Evolutionary conservation across 164 flowering plant species (phyloP).

Genomic region (Magnolia officinalis): DNA sequence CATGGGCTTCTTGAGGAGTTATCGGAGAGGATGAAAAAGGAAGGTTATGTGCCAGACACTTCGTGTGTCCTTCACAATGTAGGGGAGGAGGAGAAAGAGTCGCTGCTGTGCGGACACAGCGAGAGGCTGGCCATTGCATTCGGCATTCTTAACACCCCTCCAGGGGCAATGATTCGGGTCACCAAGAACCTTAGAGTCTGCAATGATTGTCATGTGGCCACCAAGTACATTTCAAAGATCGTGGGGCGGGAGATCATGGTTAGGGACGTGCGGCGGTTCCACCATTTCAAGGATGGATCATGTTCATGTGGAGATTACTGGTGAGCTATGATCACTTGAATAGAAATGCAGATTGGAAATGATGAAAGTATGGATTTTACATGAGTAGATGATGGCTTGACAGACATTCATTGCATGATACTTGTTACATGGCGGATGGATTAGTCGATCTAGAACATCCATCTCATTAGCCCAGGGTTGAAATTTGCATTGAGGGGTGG

Average conservation of each 20-base stretch:
- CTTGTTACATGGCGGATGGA: too few species aligned
- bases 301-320: slow-evolving; percentile 90
- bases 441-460: too few species aligned
- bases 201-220: slow-evolving; percentile 74
- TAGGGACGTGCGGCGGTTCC: slow-evolving; percentile 76
- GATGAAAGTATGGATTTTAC: neutral
- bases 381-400: neutral
- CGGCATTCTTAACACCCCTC: slow-evolving; percentile 70
- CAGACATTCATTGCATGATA: neutral
- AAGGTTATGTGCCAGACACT: slow-evolving; percentile 80
- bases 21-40: slow-evolving; percentile 53
- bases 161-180: slow-evolving; percentile 68
- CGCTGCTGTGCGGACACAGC: slow-evolving; percentile 74
- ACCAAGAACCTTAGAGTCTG: slow-evolving; percentile 86
- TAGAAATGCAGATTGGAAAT: neutral
- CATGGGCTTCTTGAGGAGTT: slow-evolving; percentile 45
- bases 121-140: slow-evolving; percentile 83
- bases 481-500: too few species aligned
- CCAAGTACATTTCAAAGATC: slow-evolving; percentile 69
- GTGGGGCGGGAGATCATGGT: slow-evolving; percentile 61
- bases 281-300: slow-evolving; percentile 66
- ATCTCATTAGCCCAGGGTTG: too few species aligned
- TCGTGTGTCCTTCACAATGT: slow-evolving; percentile 85
- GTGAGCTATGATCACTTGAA: slow-evolving; percentile 27
- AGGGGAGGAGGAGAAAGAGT: slow-evolving; percentile 70